Base-by-base conservation (phyloP, 352 stramenopile genomes). In the Elongisporangium anandrum region DNA sequence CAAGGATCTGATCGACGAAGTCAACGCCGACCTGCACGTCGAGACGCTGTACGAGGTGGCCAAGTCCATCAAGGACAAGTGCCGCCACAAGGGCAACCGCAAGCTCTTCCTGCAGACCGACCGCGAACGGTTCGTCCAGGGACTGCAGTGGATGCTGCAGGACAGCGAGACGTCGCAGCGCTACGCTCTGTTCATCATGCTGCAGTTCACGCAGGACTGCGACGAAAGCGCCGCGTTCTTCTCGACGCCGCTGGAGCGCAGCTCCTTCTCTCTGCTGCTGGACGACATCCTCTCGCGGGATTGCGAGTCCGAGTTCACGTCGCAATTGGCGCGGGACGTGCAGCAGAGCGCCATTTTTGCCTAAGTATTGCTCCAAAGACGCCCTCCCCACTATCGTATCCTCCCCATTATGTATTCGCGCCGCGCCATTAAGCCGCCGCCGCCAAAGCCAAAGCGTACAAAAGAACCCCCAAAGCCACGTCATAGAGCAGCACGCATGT, bases 81-180 rank as follows among this genome's bases (percentile, higher is more conserved):
- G 80, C 65, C 73, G 82, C 24, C 75, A 89, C 79, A 72, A 75
- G 57, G 77, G 73, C 61, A 92, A 92, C 75, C 79, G 80, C 60
- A 71, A 75, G 34, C 53, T 87, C 19, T 88, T 92, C 52, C 50
- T 87, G 8, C 59, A 78, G 41, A 39, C 68, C 2, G 65, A 81
- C 20, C 77, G 68, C 23, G 59, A 72, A 9, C 63, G 65, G 39
- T 74, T 92, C 10, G 50, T 85, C 21, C 65, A 75, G 62, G 74
- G 64, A 13, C 68, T 92, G 24, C 73, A 83, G 62, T 90, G 72
- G 82, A 87, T 89, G 76, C 70, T 90, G 4, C 60, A 58, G 12
- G 76, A 87, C 65, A 75, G 59, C 20, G 78, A 92, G 19, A 70
- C 79, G 12, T 54, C 87, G 1, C 66, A 70, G 45, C 82, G 82